Evolutionary conservation across 176 grass and related monocot genomes (phyloP), one percentile per base, ranked within the genome.

Genomic region (maize (Zea mays)): DNA sequence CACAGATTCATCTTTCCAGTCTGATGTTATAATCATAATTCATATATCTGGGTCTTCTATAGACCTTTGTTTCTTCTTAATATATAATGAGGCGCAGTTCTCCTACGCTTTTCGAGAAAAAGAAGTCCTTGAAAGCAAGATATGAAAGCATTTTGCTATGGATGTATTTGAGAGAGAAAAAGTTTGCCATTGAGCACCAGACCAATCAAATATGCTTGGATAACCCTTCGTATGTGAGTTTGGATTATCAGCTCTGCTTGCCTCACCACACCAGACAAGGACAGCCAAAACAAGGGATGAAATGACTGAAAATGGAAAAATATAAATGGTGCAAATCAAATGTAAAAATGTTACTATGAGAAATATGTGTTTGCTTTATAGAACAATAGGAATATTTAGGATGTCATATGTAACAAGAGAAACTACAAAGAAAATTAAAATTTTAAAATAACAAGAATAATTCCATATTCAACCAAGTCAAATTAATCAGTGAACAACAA

Each of bases 361-460:
- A 34, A 87, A 84, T 19, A 72, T 39, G 21, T 52, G 35, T 20
- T 27, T 63, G 40, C 39, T 65, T 52, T 61, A 82, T 11, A 68
- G 13, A 64, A 60, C 78, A 48, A 59, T 54, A 20, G 41, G 19
- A 63, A 13, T 40, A 3, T 39, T 15, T 34, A 73, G 39, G 83
- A 39, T 74, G 20, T n/a, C 62, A 67, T 61, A 61, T 41, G 61
- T 21, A 77, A 64, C 9, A 39, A 39, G 20, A 78, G 62, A 71
- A 52, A 52, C 35, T 64, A 55, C 11, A 35, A 40, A 5, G 35
- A 49, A 46, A n/a, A 33, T 17, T 39, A 35, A 49, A 41, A n/a
- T 37, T 61, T 15, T 80, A 78, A 65, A 65, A 39, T 52, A 46
- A 79, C 60, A 59, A 39, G 65, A 60, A 85, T 49, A 82, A 41